These are phyloP conservation scores for Uronychia binucleata DNA, from an alignment of 73 alveolate species.

Conservation along the genomic window DNA sequence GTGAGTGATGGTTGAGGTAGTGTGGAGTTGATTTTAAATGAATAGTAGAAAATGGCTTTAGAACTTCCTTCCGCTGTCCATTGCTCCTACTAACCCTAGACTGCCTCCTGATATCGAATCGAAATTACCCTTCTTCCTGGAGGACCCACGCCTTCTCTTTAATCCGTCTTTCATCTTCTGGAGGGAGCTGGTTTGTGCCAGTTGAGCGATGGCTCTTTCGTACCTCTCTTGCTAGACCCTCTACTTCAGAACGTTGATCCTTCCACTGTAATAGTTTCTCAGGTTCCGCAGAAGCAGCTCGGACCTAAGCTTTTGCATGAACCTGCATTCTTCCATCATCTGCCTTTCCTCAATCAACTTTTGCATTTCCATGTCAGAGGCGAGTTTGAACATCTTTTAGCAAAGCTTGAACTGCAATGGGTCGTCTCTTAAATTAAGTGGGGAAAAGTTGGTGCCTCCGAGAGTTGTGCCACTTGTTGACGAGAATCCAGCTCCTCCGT, in stretches of 20 bases:
- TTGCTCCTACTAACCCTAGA: too few species aligned
- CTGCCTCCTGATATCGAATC: too few species aligned
- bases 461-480: background rate
- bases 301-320: background rate
- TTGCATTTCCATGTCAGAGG: background rate
- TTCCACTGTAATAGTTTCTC: background rate
- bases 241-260: background rate
- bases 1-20: too few species aligned
- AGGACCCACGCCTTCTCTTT: background rate
- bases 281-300: background rate
- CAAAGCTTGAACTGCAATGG: background rate
- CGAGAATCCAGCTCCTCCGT: too few species aligned
- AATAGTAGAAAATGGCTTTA: too few species aligned
- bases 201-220: background rate
- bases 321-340: background rate
- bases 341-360: background rate
- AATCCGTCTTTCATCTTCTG: background rate
- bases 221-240: background rate
- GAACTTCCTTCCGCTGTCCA: too few species aligned
- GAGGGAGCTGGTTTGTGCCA: background rate
- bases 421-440: background rate
- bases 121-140: too few species aligned
- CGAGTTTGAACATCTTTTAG: background rate
- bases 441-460: background rate
- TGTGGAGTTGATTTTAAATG: too few species aligned